phyloP scores from a whole-genome alignment of 2,329 filamentous ascomycete genomes.

The Hirsutella thompsonii region DNA sequence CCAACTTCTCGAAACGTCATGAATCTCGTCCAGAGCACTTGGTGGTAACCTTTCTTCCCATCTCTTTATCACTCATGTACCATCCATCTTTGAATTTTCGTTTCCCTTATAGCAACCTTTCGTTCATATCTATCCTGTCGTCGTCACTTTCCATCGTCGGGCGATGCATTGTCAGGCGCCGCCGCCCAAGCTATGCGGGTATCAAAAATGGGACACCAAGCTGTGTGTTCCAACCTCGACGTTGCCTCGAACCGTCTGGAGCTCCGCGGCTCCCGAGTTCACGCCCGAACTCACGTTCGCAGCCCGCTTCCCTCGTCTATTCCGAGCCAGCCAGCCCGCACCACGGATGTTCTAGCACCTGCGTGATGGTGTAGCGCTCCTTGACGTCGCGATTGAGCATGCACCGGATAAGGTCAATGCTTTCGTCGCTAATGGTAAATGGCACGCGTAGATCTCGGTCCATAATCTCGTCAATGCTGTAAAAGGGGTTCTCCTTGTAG shows the following conservation, averaged over 20 bases:
- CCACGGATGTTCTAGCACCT: conserved; percentile 88
- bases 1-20: not conserved
- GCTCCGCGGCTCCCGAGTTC: too few relatives aligned
- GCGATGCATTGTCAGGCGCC: not conserved
- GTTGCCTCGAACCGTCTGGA: too few relatives aligned
- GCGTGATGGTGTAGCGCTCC: conserved; percentile 69
- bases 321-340: conserved; percentile 20
- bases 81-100: too few relatives aligned
- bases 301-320: not conserved
- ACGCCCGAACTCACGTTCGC: too few relatives aligned
- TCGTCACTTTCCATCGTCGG: not conserved
- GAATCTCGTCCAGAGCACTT: not conserved
- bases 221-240: too few relatives aligned
- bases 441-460: conserved; percentile 89
- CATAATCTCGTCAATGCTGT: conserved; percentile 98
- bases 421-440: conserved; percentile 78
- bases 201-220: not conserved
- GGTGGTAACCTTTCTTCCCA: not conserved
- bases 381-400: conserved; percentile 91
- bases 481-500: conserved; percentile 99
- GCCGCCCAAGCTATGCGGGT: not conserved
- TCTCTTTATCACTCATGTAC: not conserved
- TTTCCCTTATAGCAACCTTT: not conserved
- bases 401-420: conserved; percentile 77
- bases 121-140: not conserved